A percentile compares a stretch with the other conserved stretches of the same genome.
phyloP scores from a whole-genome alignment of 129 eudicot species.

The Gnaphalium uliginosum region DNA sequence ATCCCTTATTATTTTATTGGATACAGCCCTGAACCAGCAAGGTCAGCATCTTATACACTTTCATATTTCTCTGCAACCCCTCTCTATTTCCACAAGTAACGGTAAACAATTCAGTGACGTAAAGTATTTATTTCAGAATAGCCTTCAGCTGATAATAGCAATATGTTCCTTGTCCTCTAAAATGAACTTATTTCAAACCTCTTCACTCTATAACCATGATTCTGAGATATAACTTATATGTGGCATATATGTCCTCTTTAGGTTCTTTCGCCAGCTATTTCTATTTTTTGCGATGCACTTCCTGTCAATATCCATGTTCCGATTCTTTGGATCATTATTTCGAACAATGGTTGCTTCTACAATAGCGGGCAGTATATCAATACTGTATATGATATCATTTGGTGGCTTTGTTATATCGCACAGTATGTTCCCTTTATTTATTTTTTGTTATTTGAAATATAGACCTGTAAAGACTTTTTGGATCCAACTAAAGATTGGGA shows the following conservation, averaged over 20 bases:
- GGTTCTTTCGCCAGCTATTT: conserved; percentile 62
- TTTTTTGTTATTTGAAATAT: neutral
- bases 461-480: neutral
- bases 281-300: conserved; percentile 51
- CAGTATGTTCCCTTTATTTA: conserved; percentile 36
- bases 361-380: conserved; percentile 46
- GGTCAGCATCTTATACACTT: conserved; percentile 49
- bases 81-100: too few species aligned
- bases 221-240: too few species aligned
- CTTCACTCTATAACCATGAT: too few species aligned
- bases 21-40: conserved; percentile 68
- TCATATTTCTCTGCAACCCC: too few species aligned
- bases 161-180: too few species aligned
- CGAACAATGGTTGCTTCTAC: conserved; percentile 54
- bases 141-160: too few species aligned
- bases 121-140: too few species aligned
- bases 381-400: conserved; percentile 45
- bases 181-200: too few species aligned
- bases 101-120: too few species aligned
- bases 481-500: too few species aligned
- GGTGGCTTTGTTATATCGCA: conserved; percentile 68
- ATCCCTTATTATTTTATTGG: conserved; percentile 75
- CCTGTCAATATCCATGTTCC: conserved; percentile 50
- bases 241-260: conserved; percentile 9
- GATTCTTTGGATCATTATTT: conserved; percentile 55